Conservation (phyloP, 345 rosid species). For the Draba incana region DNA sequence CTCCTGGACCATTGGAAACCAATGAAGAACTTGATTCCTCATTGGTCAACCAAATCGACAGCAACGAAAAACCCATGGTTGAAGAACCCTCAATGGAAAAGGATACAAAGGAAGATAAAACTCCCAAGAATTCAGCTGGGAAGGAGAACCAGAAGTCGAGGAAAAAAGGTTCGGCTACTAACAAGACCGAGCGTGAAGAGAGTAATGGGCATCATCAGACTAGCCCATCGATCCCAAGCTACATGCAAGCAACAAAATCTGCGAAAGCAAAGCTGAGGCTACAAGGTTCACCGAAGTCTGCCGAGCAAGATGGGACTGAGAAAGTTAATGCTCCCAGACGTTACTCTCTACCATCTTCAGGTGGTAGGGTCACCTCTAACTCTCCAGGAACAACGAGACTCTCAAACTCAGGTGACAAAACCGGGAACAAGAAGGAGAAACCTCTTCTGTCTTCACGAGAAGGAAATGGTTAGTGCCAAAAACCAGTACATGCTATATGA, state of each 20-base stretch:
- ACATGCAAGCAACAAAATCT: conserved; percentile 90
- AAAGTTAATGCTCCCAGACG: conserved; percentile 62
- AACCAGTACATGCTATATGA: conserved; percentile 2
- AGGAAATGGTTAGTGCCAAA: conserved; percentile 56
- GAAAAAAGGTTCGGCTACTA: conserved; percentile 50
- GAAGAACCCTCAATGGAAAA: conserved; percentile 49
- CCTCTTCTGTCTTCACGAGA: conserved; percentile 55
- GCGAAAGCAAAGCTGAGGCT: conserved; percentile 89
- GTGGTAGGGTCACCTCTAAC: conserved; percentile 63
- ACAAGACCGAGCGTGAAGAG: conserved; percentile 66
- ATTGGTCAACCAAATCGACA: conserved; percentile 33
- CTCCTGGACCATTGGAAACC: conserved; percentile 47
- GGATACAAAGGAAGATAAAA: conserved; percentile 46
- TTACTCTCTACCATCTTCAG: conserved; percentile 74
- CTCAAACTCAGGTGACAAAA: conserved; percentile 57
- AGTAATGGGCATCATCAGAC: conserved; percentile 56
- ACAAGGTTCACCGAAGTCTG: conserved; percentile 71
- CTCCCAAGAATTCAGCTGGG: conserved; percentile 48
- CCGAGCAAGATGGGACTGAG: conserved; percentile 63
- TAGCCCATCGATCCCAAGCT: conserved; percentile 78
- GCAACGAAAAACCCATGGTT: conserved; percentile 39
- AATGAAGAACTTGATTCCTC: conserved; percentile 47
- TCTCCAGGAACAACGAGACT: conserved; percentile 77
- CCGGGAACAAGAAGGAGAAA: conserved; percentile 62
- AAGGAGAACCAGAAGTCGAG: conserved; percentile 57